Base-by-base conservation (phyloP, 495 filamentous ascomycete species). In the Xylaria flabelliformis region DNA sequence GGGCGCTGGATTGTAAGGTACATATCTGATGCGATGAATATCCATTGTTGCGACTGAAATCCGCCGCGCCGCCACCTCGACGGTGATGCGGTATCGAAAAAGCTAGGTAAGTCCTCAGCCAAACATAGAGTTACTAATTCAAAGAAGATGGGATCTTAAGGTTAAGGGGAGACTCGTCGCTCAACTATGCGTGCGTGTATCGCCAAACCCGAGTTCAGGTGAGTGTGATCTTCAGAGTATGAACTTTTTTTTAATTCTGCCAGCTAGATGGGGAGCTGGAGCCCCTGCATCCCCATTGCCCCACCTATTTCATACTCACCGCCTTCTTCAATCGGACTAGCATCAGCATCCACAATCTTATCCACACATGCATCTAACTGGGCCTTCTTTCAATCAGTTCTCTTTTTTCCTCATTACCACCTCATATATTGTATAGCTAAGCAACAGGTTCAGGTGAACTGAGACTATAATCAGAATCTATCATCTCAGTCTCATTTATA, bases 1-100 rank as follows among this genome's bases (percentile, higher is more conserved):
- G 36, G 94, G 92, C 50, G 95, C 93, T 3, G 94, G 90, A 67
- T 94, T 94, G 79, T 94, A 98, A n/a, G 92, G 92, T 55, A 99
- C 92, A 84, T 98, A 99, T 75, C 96, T 93, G 76, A 94, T 97
- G 78, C 96, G 92, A 83, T 99, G 97, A 76, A 98, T 91, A 83
- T 98, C 96, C 93, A 99, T 97, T 72, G 51, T 77, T 71, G 77
- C 74, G n/a, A 36, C 36, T 68, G 64, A 44, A 17, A 26, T 39
- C 12, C 53, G 46, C 24, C 39, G 66, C 51, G 62, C 69, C 58
- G 36, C 59, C 59, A 67, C 48, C 64, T 29, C 46, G 8, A 55
- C 36, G 59, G 59, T 41, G 69, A 19, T 19, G 34, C 48, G 56
- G 69, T 41, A 44, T 55, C 36, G 34, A 24, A 36, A 64, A 64